Percentiles rank a stretch among this genome's conserved stretches.
Conservation (phyloP, 176 grass and related monocot genomes). For the Calamus simplicifolius region DNA sequence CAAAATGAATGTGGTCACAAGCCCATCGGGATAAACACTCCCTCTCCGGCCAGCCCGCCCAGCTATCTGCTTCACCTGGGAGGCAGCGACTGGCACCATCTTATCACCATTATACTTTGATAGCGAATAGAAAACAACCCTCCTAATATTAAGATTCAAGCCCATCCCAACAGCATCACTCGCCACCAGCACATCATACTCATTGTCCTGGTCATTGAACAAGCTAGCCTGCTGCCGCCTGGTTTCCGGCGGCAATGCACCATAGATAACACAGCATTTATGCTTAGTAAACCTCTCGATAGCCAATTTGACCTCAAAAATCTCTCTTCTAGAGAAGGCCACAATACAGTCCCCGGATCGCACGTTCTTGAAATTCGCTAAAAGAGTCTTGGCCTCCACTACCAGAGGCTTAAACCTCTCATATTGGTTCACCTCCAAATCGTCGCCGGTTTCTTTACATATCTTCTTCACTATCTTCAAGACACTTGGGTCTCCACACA, state of each 20-base stretch:
- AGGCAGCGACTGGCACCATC: slow-evolving; percentile 63
- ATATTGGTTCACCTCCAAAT: slow-evolving; percentile 61
- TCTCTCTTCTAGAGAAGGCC: slow-evolving; percentile 80
- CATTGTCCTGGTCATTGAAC: slow-evolving; percentile 84
- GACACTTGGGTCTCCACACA: slow-evolving; percentile 89
- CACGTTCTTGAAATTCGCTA: slow-evolving; percentile 64
- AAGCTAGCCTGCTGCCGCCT: slow-evolving; percentile 68
- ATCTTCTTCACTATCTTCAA: slow-evolving; percentile 64
- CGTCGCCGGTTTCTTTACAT: slow-evolving; percentile 68
- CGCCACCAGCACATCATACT: slow-evolving; percentile 83
- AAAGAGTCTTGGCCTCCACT: slow-evolving; percentile 75
- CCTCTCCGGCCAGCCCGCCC: slow-evolving; percentile 86
- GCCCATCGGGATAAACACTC: slow-evolving; percentile 80
- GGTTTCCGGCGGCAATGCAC: slow-evolving; percentile 81
- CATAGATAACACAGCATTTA: slow-evolving; percentile 92
- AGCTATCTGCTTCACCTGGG: slow-evolving; percentile 95
- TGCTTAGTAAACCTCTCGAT: slow-evolving; percentile 93
- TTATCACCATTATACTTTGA: slow-evolving; percentile 78
- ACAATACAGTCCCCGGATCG: slow-evolving; percentile 77
- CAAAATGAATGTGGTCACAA: slow-evolving; percentile 66
- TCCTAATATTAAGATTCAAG: slow-evolving; percentile 91
- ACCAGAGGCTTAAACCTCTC: slow-evolving; percentile 89
- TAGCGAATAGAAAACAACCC: slow-evolving; percentile 76
- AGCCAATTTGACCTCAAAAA: slow-evolving; percentile 89
- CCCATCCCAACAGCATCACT: slow-evolving; percentile 94